phyloP scores from a whole-genome alignment of 1,284 basidiomycete genomes.

The Sphagnurus paluster region DNA sequence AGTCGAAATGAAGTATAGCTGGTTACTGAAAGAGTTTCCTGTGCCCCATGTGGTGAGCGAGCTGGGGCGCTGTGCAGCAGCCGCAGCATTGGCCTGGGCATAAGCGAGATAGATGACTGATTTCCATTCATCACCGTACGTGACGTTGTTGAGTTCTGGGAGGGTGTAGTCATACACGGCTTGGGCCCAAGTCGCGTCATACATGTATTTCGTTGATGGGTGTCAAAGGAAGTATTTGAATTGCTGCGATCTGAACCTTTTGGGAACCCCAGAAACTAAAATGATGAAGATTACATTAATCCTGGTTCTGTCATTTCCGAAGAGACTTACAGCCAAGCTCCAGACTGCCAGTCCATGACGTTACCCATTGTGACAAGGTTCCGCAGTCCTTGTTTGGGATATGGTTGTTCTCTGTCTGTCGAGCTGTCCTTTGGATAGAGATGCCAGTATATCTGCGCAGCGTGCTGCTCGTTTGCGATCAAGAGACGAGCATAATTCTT shows the following conservation, averaged over 20 bases:
- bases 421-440: conserved; percentile 29
- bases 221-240: conserved; percentile 36
- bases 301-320: neutral
- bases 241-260: conserved; percentile 34
- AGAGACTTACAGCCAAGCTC: conserved; percentile 33
- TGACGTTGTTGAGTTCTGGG: conserved; percentile 27
- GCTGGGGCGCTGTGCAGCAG: conserved; percentile 29
- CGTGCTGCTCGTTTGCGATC: conserved; percentile 34
- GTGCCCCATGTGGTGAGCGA: conserved; percentile 32
- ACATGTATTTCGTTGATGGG: conserved; percentile 35
- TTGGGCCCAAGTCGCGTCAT: conserved; percentile 31
- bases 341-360: conserved; percentile 34
- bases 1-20: conserved; percentile 33
- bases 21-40: conserved; percentile 32
- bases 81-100: conserved; percentile 26
- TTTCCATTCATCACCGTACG: conserved; percentile 34
- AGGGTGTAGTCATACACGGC: conserved; percentile 28
- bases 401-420: conserved; percentile 33
- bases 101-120: conserved; percentile 33
- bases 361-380: conserved; percentile 34
- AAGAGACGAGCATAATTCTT: conserved; percentile 32
- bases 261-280: conserved; percentile 35
- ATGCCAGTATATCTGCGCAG: conserved; percentile 36
- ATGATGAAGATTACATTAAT: neutral
- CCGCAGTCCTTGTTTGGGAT: conserved; percentile 31